A percentile compares a stretch with the other conserved stretches of the same genome.
phyloP scores from a whole-genome alignment of 306 rosid species.

The Pueraria montana region DNA sequence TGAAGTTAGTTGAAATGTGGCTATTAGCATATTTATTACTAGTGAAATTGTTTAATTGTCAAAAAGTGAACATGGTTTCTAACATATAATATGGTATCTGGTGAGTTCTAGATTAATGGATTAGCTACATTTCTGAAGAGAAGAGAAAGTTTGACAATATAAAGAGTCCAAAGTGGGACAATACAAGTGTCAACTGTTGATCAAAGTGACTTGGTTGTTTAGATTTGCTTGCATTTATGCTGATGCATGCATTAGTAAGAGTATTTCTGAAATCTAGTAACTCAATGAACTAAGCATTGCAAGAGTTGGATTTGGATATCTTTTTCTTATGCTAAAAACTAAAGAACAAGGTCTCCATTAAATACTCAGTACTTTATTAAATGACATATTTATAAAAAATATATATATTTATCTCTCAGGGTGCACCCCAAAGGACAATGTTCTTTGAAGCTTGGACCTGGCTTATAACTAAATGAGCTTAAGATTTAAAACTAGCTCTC shows the following conservation, averaged over 20 bases:
- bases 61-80: not conserved
- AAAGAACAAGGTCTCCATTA: slow-evolving; percentile 10
- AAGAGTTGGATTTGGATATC: slow-evolving; percentile 21
- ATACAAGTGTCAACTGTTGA: not conserved
- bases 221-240: not conserved
- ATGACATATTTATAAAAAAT: not conserved
- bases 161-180: not conserved
- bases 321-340: not conserved
- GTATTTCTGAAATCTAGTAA: not conserved
- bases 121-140: too few species aligned
- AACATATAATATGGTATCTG: too few species aligned
- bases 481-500: not conserved
- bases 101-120: too few species aligned
- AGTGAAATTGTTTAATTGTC: not conserved
- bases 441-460: slow-evolving; percentile 12
- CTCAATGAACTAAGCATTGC: slow-evolving; percentile 1
- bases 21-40: not conserved
- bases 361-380: not conserved
- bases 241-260: not conserved
- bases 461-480: not conserved
- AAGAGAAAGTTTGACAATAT: too few species aligned
- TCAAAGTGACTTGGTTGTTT: too few species aligned
- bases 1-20: not conserved
- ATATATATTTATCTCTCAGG: not conserved
- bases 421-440: slow-evolving; percentile 12